Base-by-base conservation (phyloP, 2,329 filamentous ascomycete species). In the Calonectria henricotiae region DNA sequence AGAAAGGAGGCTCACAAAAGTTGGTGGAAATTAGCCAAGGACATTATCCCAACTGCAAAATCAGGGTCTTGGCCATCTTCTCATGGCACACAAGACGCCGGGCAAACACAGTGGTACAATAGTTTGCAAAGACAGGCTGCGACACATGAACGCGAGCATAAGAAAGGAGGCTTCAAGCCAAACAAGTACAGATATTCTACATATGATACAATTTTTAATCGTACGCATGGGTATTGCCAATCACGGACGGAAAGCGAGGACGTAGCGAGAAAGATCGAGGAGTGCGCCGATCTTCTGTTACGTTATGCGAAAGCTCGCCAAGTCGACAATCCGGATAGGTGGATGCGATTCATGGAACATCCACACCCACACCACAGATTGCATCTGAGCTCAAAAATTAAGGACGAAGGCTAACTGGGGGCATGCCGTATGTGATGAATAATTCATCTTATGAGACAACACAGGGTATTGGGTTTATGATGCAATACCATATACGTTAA, bases 171-270 rank as follows among this genome's bases (percentile, higher is more conserved):
- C 4, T 63, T 63, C 13, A 63, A 63, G 8, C 61, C 44, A 3
- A 35, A 11, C 17, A 63, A 63, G 20, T 63, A 63, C 20, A 63
- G 17, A 17, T 63, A 63, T 32, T 5, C 13, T 17, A 47, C 44
- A 7, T 63, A 63, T 23, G 61, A 63, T 7, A 49, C 43, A 17
- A 63, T 63, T 9, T 49, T 49, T 15, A n/a, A 63, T n/a, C 27
- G 30, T 25, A 63, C 61, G 9, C 9, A 35, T 5, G 25, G 27
- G 2, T 63, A 63, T 49, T 63, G 43, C 13, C 9, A 23, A 15
- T 62, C 25, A 23, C 25, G 30, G 5, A 30, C n/a, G 6, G 27
- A 46, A 15, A 23, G 23, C 23, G 11, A 35, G 13, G 20, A 47
- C 6, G 44, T 63, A 9, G 30, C 30, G 6, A 17, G 32, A 15